phyloP scores from a whole-genome alignment of 345 rosid species.

The Citrus medica region DNA sequence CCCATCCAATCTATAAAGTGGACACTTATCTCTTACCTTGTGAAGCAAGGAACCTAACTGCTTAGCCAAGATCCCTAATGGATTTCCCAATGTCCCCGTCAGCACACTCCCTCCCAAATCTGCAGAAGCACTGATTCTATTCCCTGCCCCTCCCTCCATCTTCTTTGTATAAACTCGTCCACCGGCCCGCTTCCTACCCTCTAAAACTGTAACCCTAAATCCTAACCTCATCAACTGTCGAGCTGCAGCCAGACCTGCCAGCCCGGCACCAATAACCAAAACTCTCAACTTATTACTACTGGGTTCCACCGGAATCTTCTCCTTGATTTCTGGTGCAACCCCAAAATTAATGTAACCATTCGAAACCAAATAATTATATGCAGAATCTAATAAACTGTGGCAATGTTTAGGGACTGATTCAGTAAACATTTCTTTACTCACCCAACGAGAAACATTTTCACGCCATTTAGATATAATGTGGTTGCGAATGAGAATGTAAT shows the following conservation, averaged over 20 bases:
- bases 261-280: slow-evolving; percentile 81
- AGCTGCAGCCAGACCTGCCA: slow-evolving; percentile 88
- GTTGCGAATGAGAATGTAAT: slow-evolving; percentile 85
- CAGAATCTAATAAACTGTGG: slow-evolving; percentile 61
- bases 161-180: slow-evolving; percentile 94
- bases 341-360: slow-evolving; percentile 91
- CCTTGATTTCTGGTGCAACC: slow-evolving; percentile 68
- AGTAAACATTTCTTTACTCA: slow-evolving; percentile 65
- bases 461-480: slow-evolving; percentile 89
- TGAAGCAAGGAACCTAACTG: slow-evolving; percentile 71
- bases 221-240: slow-evolving; percentile 88
- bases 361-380: slow-evolving; percentile 71
- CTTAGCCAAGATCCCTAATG: slow-evolving; percentile 80
- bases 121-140: slow-evolving; percentile 65
- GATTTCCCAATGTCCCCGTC: slow-evolving; percentile 94
- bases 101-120: slow-evolving; percentile 98
- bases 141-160: slow-evolving; percentile 91
- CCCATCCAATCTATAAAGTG: slow-evolving; percentile 77
- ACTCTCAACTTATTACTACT: slow-evolving; percentile 39
- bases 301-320: slow-evolving; percentile 54
- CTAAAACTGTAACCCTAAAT: slow-evolving; percentile 82
- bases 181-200: slow-evolving; percentile 98
- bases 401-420: slow-evolving; percentile 73
- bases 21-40: slow-evolving; percentile 95
- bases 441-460: slow-evolving; percentile 69